Conservation (phyloP, 768 basidiomycete species). For the Kwoniella sp. region DNA sequence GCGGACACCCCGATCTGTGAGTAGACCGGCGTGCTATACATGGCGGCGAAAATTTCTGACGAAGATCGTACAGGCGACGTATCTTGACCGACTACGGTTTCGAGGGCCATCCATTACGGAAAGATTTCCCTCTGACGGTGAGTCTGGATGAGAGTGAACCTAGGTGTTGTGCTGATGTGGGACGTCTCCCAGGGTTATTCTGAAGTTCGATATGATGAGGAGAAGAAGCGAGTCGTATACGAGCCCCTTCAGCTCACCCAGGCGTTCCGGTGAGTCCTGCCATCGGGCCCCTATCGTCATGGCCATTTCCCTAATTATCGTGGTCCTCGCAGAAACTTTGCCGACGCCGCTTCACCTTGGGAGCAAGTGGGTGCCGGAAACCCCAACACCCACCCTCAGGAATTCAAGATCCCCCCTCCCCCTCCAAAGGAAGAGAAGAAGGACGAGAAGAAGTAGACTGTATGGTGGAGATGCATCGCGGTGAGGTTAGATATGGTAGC, state of each 20-base stretch:
- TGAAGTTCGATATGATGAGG: conserved; percentile 96
- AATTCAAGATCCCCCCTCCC: conserved; percentile 58
- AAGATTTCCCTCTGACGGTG: conserved; percentile 97
- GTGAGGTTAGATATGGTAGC: too few relatives aligned
- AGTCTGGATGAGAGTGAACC: conserved; percentile 45
- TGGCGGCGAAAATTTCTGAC: conserved; percentile 11
- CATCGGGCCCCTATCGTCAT: neutral
- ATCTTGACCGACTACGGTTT: conserved; percentile 99
- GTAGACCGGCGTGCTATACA: conserved; percentile 52
- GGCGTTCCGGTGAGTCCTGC: conserved; percentile 77
- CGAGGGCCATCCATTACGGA: conserved; percentile 94
- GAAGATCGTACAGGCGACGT: conserved; percentile 73
- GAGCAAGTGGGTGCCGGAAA: conserved; percentile 80
- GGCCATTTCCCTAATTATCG: too few relatives aligned
- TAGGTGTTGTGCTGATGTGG: neutral
- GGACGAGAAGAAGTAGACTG: conserved; percentile 62
- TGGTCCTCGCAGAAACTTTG: conserved; percentile 73
- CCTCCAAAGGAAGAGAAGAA: conserved; percentile 69
- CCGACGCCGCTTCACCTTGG: conserved; percentile 82
- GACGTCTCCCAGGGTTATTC: conserved; percentile 77
- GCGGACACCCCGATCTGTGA: conserved; percentile 91
- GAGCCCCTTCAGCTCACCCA: conserved; percentile 97
- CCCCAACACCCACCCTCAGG: conserved; percentile 44
- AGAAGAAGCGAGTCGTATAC: conserved; percentile 93
- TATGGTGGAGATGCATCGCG: too few relatives aligned